Base-by-base conservation (phyloP, 2,329 filamentous ascomycete genomes). In the Xylariaceae sp. region DNA sequence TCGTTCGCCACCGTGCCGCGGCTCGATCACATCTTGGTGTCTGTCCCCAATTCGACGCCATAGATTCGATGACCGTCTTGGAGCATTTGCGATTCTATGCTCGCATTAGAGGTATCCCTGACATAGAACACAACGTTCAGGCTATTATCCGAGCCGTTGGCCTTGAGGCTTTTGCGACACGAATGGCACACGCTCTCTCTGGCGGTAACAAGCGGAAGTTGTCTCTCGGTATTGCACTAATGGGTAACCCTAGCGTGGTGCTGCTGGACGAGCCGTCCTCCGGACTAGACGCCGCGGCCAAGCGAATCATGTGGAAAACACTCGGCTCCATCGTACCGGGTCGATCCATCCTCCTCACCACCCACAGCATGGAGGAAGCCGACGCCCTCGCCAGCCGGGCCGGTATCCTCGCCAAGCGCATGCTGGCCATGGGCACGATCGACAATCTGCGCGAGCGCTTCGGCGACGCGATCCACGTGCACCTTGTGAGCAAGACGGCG, bases 131-230 rank as follows among this genome's bases (percentile, higher is more conserved):
- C 73, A 95, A 96, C 65, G 90, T 96, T 1, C 76, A 79, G 1
- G 86, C 89, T 35, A 85, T 96, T 3, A 79, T 96, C n/a, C 78
- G 82, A 42, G 92, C 92, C 1, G 92, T 96, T 1, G 91, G 92
- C 0, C 80, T 97, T 0, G 75, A 80, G 5, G 80, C 82, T 0
- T 96, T 92, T 75, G 78, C 83, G 2, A 79, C 84, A 6, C 84
- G 91, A 30, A 90, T 93, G 82, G 92, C 90, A 0, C 81, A 83
- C 57, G 88, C 89, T 51, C 81, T 97, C 0, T 93, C 89, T 0
- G 92, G 93, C 7, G 93, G 93, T 35, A 97, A 96, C 76, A 95
- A 95, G 77, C 82, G 92, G n/a, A 97, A 97, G 74, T 78, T 97
- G 1, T 90, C 86, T 15, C 81, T 97, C 0, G 92, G 89, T 2